These are phyloP conservation scores for Claviceps fusiformis DNA, from an alignment of 2,329 filamentous ascomycete species.

Conservation along the genomic window DNA sequence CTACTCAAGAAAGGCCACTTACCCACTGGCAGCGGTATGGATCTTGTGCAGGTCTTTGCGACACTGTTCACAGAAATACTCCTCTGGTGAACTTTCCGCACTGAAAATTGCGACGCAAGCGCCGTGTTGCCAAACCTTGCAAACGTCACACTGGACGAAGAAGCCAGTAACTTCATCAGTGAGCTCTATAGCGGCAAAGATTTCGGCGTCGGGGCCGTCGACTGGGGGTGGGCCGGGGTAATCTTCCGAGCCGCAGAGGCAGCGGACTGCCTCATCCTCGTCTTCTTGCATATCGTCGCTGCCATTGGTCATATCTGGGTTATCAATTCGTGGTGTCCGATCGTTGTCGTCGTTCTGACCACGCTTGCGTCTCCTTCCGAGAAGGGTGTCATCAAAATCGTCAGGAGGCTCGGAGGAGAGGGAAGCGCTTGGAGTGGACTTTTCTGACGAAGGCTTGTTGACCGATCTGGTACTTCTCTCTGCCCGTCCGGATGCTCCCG, in stretches of 20 bases:
- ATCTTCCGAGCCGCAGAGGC: conserved; percentile 86
- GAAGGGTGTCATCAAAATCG: conserved; percentile 56
- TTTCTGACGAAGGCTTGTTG: conserved; percentile 60
- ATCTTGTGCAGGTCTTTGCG: conserved; percentile 83
- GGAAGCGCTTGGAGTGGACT: conserved; percentile 61
- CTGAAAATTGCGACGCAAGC: conserved; percentile 96
- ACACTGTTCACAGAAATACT: conserved; percentile 97
- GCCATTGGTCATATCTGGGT: conserved; percentile 44
- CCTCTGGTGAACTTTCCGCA: conserved; percentile 81
- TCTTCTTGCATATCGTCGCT: conserved; percentile 56
- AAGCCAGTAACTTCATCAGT: conserved; percentile 83
- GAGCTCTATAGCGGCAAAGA: conserved; percentile 47
- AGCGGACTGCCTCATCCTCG: conserved; percentile 90
- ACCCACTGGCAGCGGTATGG: conserved; percentile 72
- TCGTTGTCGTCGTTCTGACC: conserved; percentile 50
- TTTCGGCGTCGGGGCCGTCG: conserved; percentile 43
- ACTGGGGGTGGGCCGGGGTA: conserved; percentile 73
- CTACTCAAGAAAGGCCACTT: conserved; percentile 25
- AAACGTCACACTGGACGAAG: conserved; percentile 95
- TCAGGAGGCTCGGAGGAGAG: conserved; percentile 56
- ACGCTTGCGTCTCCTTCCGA: conserved; percentile 68
- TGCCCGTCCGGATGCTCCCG: conserved; percentile 59
- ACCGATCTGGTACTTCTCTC: conserved; percentile 63
- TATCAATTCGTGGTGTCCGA: conserved; percentile 27
- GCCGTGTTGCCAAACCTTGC: conserved; percentile 98